Base-by-base conservation (phyloP, 352 stramenopile species). In the Phytophthora hybrid region DNA sequence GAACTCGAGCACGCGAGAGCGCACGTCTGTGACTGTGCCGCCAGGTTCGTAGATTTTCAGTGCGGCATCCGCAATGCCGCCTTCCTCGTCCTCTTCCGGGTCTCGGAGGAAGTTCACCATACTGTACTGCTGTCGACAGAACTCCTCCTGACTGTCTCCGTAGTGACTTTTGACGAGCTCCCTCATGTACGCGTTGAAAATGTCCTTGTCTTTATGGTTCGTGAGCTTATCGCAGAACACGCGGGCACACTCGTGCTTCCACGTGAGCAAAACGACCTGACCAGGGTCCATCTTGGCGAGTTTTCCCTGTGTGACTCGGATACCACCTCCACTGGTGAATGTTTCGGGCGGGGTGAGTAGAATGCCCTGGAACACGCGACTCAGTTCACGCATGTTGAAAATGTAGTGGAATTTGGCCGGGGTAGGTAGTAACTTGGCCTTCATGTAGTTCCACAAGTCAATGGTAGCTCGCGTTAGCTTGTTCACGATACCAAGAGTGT, bases 371-470 rank as follows among this genome's bases (percentile, higher is more conserved):
- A 99, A 99, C 0, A 99, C 97, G 56, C 97, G 93, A 72, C 92
- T 98, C 39, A 99, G 89, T 58, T 99, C 97, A 56, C 98, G 95
- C 96, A 99, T 99, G 73, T 99, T 99, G 85, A 99, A 99, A 55
- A 99, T 98, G 83, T 99, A 99, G 80, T 99, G 97, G 85, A 99
- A 99, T 69, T 99, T 99, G 32, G 97, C 95, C 11, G 98, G 97
- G 13, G 97, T 99, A 0, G 97, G 97, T 21, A 99, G 74, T 73
- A 99, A 95, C 71, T 99, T 99, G 13, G 92, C 89, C 80, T 99
- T 99, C 87, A 99, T 99, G 41, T 90, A 96, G 69, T 96, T 97
- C 97, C 97, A 99, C 61, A 99, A 72, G 61, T 97, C 87, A 71
- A 99, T 99, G 16, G 97, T 99, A 21, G 95, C 93, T 41, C 95